These are phyloP conservation scores for Aspergillus latus DNA, from an alignment of 2,329 filamentous ascomycete genomes.

Conservation along the genomic window DNA sequence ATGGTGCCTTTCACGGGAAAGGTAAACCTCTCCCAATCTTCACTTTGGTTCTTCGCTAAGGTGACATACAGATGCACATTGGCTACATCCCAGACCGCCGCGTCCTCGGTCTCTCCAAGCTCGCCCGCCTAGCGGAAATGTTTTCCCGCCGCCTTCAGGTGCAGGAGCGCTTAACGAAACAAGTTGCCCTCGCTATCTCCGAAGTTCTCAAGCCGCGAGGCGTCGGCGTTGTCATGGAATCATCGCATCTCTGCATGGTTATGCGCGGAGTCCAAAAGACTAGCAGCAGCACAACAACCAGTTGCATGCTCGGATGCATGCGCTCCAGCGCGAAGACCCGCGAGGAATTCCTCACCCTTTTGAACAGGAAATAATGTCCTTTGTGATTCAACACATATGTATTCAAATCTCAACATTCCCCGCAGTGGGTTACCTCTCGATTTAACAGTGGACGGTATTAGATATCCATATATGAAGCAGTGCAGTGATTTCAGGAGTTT, in stretches of 20 bases:
- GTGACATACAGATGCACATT: constrained; percentile 78
- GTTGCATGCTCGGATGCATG: constrained; percentile 96
- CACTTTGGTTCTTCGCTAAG: background rate
- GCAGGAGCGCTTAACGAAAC: constrained; percentile 92
- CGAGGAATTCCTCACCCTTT: constrained; percentile 88
- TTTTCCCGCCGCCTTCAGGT: constrained; percentile 91
- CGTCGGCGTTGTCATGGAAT: constrained; percentile 97
- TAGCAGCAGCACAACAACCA: constrained; percentile 81
- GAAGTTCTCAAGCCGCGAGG: constrained; percentile 92
- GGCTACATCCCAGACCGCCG: constrained; percentile 91
- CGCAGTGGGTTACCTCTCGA: constrained; percentile 20
- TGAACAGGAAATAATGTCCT: constrained; percentile 54
- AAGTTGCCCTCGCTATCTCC: constrained; percentile 90
- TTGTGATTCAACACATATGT: constrained; percentile 6
- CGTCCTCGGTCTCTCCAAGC: constrained; percentile 92
- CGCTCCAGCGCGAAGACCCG: constrained; percentile 88
- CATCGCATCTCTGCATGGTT: constrained; percentile 95
- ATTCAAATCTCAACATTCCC: constrained; percentile 17
- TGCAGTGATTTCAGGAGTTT: constrained; percentile 34
- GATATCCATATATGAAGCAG: constrained; percentile 10
- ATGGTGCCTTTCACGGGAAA: constrained; percentile 95
- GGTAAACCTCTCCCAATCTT: constrained; percentile 49
- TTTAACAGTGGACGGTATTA: constrained; percentile 29
- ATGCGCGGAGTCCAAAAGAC: constrained; percentile 98
- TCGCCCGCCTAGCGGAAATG: constrained; percentile 95